Percentiles rank a stretch among this genome's conserved stretches.
These are phyloP conservation scores for Geotrichum carabidarum DNA, from an alignment of 1,139 yeast genomes.

Conservation along the genomic window DNA sequence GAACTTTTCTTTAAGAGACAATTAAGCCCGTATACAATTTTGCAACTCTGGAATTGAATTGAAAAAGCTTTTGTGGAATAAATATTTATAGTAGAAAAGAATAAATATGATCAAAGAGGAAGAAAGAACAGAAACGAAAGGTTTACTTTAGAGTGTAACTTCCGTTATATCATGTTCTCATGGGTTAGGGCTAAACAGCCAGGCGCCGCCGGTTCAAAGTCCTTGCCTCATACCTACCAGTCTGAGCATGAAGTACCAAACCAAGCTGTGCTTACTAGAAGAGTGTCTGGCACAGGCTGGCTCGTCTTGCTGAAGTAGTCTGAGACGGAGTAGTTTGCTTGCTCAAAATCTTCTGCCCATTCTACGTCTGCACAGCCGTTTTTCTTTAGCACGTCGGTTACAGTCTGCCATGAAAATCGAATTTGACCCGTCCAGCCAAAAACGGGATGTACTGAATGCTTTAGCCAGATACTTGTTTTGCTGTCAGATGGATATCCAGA, in stretches of 20 bases:
- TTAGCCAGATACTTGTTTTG: slow-evolving; percentile 69
- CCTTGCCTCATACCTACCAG: slow-evolving; percentile 1
- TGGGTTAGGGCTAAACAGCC: too few relatives aligned
- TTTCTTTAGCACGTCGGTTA: slow-evolving; percentile 62
- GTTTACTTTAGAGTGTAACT: too few relatives aligned
- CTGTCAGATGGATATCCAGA: slow-evolving; percentile 97
- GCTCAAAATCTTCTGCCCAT: slow-evolving; percentile 51
- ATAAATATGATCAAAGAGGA: too few relatives aligned
- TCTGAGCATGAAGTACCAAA: not conserved
- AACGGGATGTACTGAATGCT: slow-evolving; percentile 54
- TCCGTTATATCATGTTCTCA: too few relatives aligned
- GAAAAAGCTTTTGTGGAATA: too few relatives aligned
- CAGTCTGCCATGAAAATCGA: slow-evolving; percentile 92
- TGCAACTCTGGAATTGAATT: too few relatives aligned
- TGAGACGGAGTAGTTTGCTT: slow-evolving; percentile 1
- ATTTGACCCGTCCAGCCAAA: slow-evolving; percentile 85
- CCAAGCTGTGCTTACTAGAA: slow-evolving; percentile 13
- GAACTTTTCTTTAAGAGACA: too few relatives aligned
- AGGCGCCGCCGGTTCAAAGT: too few relatives aligned
- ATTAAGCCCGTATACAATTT: too few relatives aligned
- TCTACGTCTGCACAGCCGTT: slow-evolving; percentile 47
- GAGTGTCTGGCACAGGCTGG: not conserved
- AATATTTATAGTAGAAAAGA: too few relatives aligned
- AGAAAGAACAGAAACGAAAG: too few relatives aligned
- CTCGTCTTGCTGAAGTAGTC: slow-evolving; percentile 2